Conservation (phyloP, 208 protist genomes). For the Leishmania turanica region DNA sequence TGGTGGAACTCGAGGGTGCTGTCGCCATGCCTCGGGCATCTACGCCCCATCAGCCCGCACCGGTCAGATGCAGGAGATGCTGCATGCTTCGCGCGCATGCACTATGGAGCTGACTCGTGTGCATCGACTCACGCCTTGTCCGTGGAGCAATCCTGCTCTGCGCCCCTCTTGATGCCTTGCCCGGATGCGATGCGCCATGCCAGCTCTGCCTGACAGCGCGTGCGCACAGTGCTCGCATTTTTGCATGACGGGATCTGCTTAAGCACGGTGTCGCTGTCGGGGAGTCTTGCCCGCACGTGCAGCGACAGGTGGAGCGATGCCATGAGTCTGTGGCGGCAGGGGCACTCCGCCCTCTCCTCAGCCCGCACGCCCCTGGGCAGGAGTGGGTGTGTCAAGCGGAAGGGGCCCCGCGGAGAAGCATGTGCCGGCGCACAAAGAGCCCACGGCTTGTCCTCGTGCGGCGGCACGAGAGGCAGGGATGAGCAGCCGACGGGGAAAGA, state of each 20-base stretch:
- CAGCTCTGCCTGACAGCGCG: neutral
- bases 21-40: neutral
- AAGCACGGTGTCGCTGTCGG: neutral
- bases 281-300: neutral
- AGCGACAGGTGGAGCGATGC: too few species aligned
- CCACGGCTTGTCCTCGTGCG: too few species aligned
- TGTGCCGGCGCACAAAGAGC: neutral
- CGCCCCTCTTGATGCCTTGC: neutral
- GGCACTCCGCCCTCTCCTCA: too few species aligned
- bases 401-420: neutral
- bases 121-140: neutral
- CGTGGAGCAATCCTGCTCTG: neutral
- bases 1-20: neutral
- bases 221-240: too few species aligned
- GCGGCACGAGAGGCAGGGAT: neutral
- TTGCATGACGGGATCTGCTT: too few species aligned
- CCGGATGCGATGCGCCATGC: neutral
- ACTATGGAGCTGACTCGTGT: neutral
- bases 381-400: neutral
- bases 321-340: too few species aligned
- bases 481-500: neutral
- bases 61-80: too few species aligned
- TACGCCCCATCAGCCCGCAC: too few species aligned
- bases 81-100: neutral
- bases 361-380: too few species aligned